Conservation (phyloP, 2,329 filamentous ascomycete genomes). For the Botrytis fragariae region DNA sequence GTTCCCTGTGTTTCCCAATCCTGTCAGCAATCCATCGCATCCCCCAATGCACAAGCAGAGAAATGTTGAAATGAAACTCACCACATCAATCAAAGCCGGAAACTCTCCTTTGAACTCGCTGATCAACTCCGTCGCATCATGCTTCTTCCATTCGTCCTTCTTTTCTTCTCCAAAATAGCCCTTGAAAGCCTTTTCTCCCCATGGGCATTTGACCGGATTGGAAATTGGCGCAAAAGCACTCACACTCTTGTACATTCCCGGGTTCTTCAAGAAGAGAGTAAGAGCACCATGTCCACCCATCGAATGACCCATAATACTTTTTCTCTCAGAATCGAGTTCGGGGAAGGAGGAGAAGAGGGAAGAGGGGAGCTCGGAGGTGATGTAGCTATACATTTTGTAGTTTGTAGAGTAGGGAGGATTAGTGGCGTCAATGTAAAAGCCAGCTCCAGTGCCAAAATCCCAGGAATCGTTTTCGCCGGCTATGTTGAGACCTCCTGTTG, state of each 20-base stretch:
- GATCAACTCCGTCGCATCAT: slow-evolving; percentile 89
- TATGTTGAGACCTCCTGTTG: slow-evolving; percentile 68
- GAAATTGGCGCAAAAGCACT: slow-evolving; percentile 88
- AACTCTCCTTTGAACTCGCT: slow-evolving; percentile 68
- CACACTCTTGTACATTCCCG: slow-evolving; percentile 82
- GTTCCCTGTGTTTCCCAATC: slow-evolving; percentile 62
- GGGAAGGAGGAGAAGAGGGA: slow-evolving; percentile 71
- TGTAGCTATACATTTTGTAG: slow-evolving; percentile 95
- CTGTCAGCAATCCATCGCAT: neutral
- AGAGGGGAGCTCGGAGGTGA: slow-evolving; percentile 81
- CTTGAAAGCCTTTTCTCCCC: slow-evolving; percentile 92
- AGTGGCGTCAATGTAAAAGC: slow-evolving; percentile 91
- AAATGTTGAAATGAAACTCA: slow-evolving; percentile 44
- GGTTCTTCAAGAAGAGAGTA: slow-evolving; percentile 88
- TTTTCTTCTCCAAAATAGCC: slow-evolving; percentile 83
- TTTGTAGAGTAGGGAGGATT: slow-evolving; percentile 68
- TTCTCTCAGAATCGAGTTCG: slow-evolving; percentile 65
- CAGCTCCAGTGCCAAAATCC: slow-evolving; percentile 89
- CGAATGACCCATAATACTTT: slow-evolving; percentile 88
- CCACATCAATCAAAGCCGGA: slow-evolving; percentile 83
- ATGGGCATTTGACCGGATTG: slow-evolving; percentile 82
- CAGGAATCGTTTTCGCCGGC: slow-evolving; percentile 82
- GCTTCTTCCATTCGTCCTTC: slow-evolving; percentile 74
- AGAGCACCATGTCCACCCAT: slow-evolving; percentile 98
- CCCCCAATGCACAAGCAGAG: neutral